Base-by-base conservation (phyloP, 257 asterid genomes). In the Penstemon eatonii region DNA sequence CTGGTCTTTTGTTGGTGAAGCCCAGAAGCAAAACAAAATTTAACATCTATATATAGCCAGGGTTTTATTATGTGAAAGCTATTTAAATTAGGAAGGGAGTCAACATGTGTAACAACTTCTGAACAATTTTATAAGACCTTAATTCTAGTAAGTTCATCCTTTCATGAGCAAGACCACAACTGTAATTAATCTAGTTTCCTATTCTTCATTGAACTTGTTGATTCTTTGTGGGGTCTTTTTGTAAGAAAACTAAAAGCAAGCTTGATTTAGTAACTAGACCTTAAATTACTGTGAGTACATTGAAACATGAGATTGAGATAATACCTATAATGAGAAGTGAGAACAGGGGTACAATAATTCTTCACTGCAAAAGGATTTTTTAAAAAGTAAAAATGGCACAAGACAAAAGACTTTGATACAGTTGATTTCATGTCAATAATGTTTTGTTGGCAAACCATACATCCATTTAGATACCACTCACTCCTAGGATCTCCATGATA, bases 1-100 rank as follows among this genome's bases (percentile, higher is more conserved):
- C 53, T 50, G 63, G 47, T 10, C 33, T 43, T 46, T 61, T 66
- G 39, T 53, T 74, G 19, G 65, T 45, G 73, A 66, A 73, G 62
- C 58, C 60, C 36, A 67, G 37, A 73, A 60, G 25, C 46, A 9
- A 49, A 25, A 6, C 41, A 51, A 69, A 59, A 49, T 13, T 11
- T 15, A 51, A 60, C 41, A 42, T 52, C 11, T 11, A 11, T 33
- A 56, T 18, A 11, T 52, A 66, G 70, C 6, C 12, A 58, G 51
- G 68, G 56, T 18, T 43, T 60, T 7, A 44, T 19, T 54, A 60
- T 50, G 12, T 37, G 39, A n/a, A 36, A 55, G 40, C 33, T 25
- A 66, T 43, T 74, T 53, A 19, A 51, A 42, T 3, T 18, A 19
- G 47, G 54, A 8, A 61, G 64, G 69, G 25, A 5, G 3, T 8